Percentiles rank a stretch among this genome's conserved stretches.
Evolutionary conservation across 495 filamentous ascomycete species (phyloP).

Genomic region (Terfezia boudieri): DNA sequence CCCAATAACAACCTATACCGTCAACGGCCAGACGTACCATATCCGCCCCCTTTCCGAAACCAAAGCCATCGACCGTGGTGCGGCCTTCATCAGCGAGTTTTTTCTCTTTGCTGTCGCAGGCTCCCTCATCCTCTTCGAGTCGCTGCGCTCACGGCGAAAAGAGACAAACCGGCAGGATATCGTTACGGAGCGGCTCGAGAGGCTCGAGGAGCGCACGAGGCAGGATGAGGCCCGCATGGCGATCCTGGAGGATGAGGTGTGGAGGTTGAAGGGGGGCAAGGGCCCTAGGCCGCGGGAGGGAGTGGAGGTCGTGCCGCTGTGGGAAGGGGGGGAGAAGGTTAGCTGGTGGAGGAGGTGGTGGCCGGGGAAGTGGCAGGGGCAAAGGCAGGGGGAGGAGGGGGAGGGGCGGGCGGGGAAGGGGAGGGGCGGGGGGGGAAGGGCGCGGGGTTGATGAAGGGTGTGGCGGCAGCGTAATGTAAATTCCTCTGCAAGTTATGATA

Average conservation of each 20-base stretch:
- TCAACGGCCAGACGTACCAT: constrained; percentile 17
- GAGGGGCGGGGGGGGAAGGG: background rate
- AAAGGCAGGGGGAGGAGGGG: background rate
- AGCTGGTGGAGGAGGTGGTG: background rate
- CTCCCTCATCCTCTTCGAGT: constrained; percentile 61
- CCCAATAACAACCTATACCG: constrained; percentile 21
- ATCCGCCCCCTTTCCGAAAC: constrained; percentile 67
- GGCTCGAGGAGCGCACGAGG: constrained; percentile 25
- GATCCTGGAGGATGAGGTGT: constrained; percentile 33
- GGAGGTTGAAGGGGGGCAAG: constrained; percentile 12
- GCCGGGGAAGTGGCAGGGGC: background rate
- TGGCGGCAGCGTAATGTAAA: too few species aligned
- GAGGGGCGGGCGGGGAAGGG: background rate
- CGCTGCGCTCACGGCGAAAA: constrained; percentile 49
- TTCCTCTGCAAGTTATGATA: too few species aligned
- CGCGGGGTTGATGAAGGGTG: too few species aligned
- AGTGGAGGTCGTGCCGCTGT: constrained; percentile 10
- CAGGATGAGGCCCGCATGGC: constrained; percentile 29
- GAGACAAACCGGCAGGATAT: constrained; percentile 54
- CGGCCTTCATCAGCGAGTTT: constrained; percentile 76
- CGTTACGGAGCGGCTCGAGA: constrained; percentile 40
- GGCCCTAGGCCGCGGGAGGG: constrained; percentile 6
- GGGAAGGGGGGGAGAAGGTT: constrained; percentile 1
- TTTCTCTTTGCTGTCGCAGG: constrained; percentile 74
- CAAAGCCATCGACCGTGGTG: constrained; percentile 89